Base-by-base conservation (phyloP, 1,284 basidiomycete genomes). In the Ustilago nuda region DNA sequence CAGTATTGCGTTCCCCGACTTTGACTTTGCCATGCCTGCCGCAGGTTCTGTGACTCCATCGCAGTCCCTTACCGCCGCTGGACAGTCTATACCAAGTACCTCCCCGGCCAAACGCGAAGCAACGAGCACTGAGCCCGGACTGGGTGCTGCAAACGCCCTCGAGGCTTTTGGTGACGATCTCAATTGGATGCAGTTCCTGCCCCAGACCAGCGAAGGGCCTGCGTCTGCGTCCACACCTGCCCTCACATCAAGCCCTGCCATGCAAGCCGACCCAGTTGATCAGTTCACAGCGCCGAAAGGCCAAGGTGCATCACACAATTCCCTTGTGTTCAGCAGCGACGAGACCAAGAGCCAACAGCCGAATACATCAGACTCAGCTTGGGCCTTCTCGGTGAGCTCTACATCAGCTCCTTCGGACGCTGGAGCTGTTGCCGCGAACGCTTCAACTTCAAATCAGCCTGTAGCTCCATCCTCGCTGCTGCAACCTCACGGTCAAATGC, bases 131-230 rank as follows among this genome's bases (percentile, higher is more conserved):
- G 70, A 72, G 32, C 48, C 41, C 15, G 54, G 4, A 8, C 45
- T 15, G 23, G 23, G 23, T 12, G 55, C 11, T 4, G 50, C 48
- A 9, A 56, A 45, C 30, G 54, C 17, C 30, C 35, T 54, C 2
- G 65, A 72, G 2, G 23, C 41, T 12, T 67, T 72, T 17, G 64
- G 41, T 6, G 60, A 67, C n/a, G 70, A 67, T 12, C 45, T 72
- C 41, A 67, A 61, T 23, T 72, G 70, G 70, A 72, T 67, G 64
- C 61, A 67, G 7, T 72, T 67, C 23, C 39, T 72, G 13, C 54
- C 65, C 15, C 64, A 59, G 23, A 35, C 41, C 12, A 53, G 46
- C 37, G 57, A 67, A 12, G 54, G n/a, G 37, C 27, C 46, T 33
- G 61, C 56, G 27, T 9, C 56, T 35, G 43, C 58, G 11, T 43